Conservation (phyloP, 768 basidiomycete genomes). For the Suillus ampliporus region DNA sequence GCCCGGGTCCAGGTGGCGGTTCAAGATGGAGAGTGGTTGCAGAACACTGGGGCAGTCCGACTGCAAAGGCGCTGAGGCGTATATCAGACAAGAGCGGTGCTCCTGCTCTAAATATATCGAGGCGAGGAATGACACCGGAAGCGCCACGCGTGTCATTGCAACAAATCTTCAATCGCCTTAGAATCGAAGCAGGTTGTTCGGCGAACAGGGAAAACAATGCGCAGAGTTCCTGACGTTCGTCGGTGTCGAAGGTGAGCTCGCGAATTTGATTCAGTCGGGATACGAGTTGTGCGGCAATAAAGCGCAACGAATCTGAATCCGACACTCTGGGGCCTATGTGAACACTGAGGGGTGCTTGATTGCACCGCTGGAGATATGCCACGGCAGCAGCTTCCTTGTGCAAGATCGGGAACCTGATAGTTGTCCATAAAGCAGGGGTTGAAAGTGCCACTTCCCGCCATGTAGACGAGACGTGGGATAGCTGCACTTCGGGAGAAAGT, state of each 20-base stretch:
- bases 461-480: slow-evolving; percentile 40
- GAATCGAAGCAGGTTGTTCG: slow-evolving; percentile 29
- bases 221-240: slow-evolving; percentile 37
- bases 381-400: slow-evolving; percentile 33
- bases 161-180: slow-evolving; percentile 36
- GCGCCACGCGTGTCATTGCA: slow-evolving; percentile 29
- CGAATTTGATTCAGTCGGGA: slow-evolving; percentile 38
- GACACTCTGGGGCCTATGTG: slow-evolving; percentile 36
- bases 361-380: slow-evolving; percentile 38
- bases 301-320: slow-evolving; percentile 28
- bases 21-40: slow-evolving; percentile 42
- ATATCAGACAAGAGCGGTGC: slow-evolving; percentile 36
- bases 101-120: slow-evolving; percentile 39
- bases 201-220: slow-evolving; percentile 28
- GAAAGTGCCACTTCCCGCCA: slow-evolving; percentile 43
- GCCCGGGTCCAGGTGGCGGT: slow-evolving; percentile 35
- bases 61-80: slow-evolving; percentile 39
- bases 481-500: slow-evolving; percentile 39
- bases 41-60: slow-evolving; percentile 33
- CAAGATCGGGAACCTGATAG: slow-evolving; percentile 38
- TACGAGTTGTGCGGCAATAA: slow-evolving; percentile 32
- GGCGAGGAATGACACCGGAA: slow-evolving; percentile 33
- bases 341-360: slow-evolving; percentile 36
- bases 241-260: slow-evolving; percentile 36
- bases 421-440: slow-evolving; percentile 42